Conservation (phyloP, 1,139 yeast species). For the Zygoascus sp. region DNA sequence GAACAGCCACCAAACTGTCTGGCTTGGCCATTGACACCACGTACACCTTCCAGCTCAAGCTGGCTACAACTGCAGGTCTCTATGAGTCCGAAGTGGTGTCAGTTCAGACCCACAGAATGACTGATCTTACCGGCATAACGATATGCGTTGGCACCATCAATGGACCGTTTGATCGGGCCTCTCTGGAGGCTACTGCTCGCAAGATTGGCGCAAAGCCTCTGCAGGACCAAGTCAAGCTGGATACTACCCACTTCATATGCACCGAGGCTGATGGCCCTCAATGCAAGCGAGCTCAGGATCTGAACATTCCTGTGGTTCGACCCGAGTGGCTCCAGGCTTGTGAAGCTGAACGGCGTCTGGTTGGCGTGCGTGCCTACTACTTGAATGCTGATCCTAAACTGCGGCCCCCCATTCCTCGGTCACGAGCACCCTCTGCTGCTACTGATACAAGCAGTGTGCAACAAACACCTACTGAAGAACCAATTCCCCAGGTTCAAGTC, state of each 20-base stretch:
- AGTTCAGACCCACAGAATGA: conserved; percentile 90
- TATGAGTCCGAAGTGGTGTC: conserved; percentile 63
- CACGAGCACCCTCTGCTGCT: conserved; percentile 29
- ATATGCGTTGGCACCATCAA: conserved; percentile 83
- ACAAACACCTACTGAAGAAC: conserved; percentile 4
- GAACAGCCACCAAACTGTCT: conserved; percentile 79
- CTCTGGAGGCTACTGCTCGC: conserved; percentile 57
- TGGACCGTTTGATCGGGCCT: conserved; percentile 45
- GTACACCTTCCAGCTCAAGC: conserved; percentile 72
- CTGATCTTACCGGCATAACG: conserved; percentile 89
- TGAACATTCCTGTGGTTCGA: conserved; percentile 88
- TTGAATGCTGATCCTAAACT: conserved; percentile 39
- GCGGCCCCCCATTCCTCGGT: conserved; percentile 32
- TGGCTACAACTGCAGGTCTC: conserved; percentile 87
- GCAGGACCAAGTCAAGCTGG: conserved; percentile 70
- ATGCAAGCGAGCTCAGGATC: conserved; percentile 72
- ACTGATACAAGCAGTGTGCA: conserved; percentile 18
- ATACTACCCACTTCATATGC: conserved; percentile 90
- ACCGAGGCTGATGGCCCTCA: conserved; percentile 64
- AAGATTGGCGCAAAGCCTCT: conserved; percentile 83
- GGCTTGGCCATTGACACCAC: conserved; percentile 85
- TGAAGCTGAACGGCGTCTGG: conserved; percentile 80
- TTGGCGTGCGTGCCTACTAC: conserved; percentile 75
- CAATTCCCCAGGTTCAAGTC: conserved; percentile 10
- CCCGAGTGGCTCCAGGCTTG: conserved; percentile 98